Evolutionary conservation across 2,329 filamentous ascomycete species (phyloP), one percentile per base, ranked within the genome.

Genomic region (Aspergillus latus): DNA sequence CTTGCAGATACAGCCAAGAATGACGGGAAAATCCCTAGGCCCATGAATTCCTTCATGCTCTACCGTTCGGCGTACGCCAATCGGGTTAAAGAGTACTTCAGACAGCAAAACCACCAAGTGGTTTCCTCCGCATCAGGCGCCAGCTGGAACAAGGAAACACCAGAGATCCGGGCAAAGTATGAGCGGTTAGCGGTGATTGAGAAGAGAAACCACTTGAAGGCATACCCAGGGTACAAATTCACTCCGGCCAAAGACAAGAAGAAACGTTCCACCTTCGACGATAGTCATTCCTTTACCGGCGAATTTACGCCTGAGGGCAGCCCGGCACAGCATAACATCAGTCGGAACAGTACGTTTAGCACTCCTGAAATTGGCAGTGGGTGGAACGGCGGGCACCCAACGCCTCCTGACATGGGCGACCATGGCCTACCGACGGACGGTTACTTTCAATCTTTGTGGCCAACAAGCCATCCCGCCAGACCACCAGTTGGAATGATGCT

Each of bases 41-140:
- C 94, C 2, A 96, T 97, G 88, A 99, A 99, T 73, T 93, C 90
- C 0, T 99, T 97, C 78, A 96, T 99, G 88, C 80, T 99, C 49
- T 99, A 99, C 73, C 88, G 94, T 40, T 96, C 94, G 63, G 90
- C 91, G 5, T 97, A 90, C 69, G 90, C 95, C 58, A 89, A 94
- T 59, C 82, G 92, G 32, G 90, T 90, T 57, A 96, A 96, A 74
- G 80, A 84, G 50, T 90, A 87, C 80, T 90, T 89, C 65, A 79
- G 84, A 11, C 86, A 94, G 66, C 93, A 94, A 73, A 97, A 97
- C 75, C 93, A 99, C 72, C 93, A 99, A 72, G 80, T 94, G 37
- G 89, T 97, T 28, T 97, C 93, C 1, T 85, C 87, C 44, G 85
- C 94, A n/a, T 91, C 90, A 56, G 94, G 92, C 29, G 80, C 85